These are phyloP conservation scores for Tylopilus sp. DNA, from an alignment of 1,284 basidiomycete species.

Conservation along the genomic window DNA sequence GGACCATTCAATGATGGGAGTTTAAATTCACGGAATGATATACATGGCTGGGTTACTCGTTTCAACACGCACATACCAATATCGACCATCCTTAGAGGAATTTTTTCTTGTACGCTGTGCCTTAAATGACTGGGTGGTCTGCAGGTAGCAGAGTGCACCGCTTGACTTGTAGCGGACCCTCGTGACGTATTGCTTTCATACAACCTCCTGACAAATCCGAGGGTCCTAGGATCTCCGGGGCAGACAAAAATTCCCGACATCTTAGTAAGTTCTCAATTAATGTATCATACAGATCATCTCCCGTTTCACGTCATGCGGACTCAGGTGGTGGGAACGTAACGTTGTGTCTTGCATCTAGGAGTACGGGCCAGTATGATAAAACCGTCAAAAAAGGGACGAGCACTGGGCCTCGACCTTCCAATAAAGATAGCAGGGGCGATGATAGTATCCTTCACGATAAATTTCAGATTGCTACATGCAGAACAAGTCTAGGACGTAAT, in stretches of 20 bases:
- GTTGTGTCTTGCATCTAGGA: background rate
- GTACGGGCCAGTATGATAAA: background rate
- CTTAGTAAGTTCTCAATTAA: no score
- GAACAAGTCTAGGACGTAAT: no score
- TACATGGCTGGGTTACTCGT: background rate
- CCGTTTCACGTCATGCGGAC: slow-evolving; percentile 8
- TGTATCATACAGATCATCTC: background rate
- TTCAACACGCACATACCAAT: slow-evolving; percentile 2
- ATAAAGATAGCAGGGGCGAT: background rate
- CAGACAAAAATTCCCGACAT: background rate
- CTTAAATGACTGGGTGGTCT: background rate
- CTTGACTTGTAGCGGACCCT: background rate
- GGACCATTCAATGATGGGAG: background rate
- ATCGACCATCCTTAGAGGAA: background rate
- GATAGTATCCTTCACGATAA: background rate
- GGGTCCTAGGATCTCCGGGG: no score
- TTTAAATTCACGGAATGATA: background rate
- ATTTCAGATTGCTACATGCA: no score
- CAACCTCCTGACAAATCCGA: no score
- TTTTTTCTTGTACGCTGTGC: background rate
- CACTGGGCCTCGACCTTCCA: no score
- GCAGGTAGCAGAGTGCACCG: background rate
- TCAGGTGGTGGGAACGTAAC: background rate
- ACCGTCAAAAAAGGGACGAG: background rate
- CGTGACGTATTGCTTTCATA: background rate